A percentile compares a stretch with the other conserved stretches of the same genome.
phyloP scores from a whole-genome alignment of 192 early-diverging fungal species.

The Fimicolochytrium jonesii region DNA sequence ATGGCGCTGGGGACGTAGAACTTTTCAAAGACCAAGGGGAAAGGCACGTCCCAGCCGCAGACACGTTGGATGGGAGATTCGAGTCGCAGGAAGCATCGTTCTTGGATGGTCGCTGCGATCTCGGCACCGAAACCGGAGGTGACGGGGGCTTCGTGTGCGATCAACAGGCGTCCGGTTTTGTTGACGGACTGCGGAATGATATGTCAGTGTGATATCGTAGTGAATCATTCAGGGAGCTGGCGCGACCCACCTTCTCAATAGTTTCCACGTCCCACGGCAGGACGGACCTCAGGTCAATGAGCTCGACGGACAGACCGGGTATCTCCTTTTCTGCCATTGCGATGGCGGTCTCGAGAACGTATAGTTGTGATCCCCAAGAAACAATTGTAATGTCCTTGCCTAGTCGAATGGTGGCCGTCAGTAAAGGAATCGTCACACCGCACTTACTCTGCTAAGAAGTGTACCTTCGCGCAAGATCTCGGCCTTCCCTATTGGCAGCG shows the following conservation, averaged over 20 bases:
- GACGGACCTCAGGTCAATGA: slow-evolving; percentile 90
- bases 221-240: too few species aligned
- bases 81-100: slow-evolving; percentile 84
- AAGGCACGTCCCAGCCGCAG: slow-evolving; percentile 84
- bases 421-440: too few species aligned
- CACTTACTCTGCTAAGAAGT: background rate
- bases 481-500: slow-evolving; percentile 85
- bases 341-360: slow-evolving; percentile 88
- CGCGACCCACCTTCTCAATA: slow-evolving; percentile 62
- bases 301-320: slow-evolving; percentile 80
- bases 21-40: slow-evolving; percentile 89
- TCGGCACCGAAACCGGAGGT: slow-evolving; percentile 90
- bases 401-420: background rate
- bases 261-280: slow-evolving; percentile 91
- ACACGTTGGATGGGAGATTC: slow-evolving; percentile 90
- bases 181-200: slow-evolving; percentile 70
- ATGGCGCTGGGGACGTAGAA: slow-evolving; percentile 88
- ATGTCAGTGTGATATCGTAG: too few species aligned
- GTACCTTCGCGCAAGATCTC: slow-evolving; percentile 73
- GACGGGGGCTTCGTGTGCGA: slow-evolving; percentile 91
- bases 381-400: slow-evolving; percentile 89
- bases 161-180: slow-evolving; percentile 87
- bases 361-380: slow-evolving; percentile 89
- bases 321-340: slow-evolving; percentile 79
- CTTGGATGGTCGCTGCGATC: slow-evolving; percentile 82